These are phyloP conservation scores for Solanum hybrid DNA, from an alignment of 305 asterid species.

Conservation along the genomic window DNA sequence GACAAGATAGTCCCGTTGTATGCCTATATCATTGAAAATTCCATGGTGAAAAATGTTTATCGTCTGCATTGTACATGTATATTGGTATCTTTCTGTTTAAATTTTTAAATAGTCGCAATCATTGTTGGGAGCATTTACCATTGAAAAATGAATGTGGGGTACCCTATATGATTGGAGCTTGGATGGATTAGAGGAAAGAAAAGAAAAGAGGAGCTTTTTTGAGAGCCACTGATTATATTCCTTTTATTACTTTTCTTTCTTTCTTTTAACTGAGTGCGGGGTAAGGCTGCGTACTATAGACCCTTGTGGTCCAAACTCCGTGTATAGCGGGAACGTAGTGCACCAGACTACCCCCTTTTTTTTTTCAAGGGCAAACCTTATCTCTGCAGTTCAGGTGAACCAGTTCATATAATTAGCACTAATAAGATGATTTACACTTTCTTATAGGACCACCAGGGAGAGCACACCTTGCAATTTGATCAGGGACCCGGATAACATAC, in stretches of 20 bases:
- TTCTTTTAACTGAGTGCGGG: neutral
- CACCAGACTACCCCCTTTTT: neutral
- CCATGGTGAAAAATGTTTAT: neutral
- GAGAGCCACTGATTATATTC: neutral
- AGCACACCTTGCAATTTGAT: constrained; percentile 22
- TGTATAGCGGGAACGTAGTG: neutral
- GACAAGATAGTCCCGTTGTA: neutral
- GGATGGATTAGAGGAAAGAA: neutral
- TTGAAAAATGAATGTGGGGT: constrained; percentile 2
- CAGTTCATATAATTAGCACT: neutral
- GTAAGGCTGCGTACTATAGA: neutral
- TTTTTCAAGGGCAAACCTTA: neutral
- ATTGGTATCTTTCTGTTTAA: neutral
- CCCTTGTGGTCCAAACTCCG: neutral
- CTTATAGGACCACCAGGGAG: constrained; percentile 25
- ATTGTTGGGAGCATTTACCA: neutral
- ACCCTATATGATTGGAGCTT: neutral
- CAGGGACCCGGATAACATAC: constrained; percentile 14
- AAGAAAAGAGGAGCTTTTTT: neutral
- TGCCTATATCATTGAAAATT: neutral
- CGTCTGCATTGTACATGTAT: neutral
- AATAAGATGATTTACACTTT: neutral
- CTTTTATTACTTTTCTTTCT: neutral
- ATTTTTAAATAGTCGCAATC: neutral
- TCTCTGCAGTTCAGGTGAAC: neutral